phyloP scores from a whole-genome alignment of 2,329 filamentous ascomycete genomes.

The Didymella sp. region DNA sequence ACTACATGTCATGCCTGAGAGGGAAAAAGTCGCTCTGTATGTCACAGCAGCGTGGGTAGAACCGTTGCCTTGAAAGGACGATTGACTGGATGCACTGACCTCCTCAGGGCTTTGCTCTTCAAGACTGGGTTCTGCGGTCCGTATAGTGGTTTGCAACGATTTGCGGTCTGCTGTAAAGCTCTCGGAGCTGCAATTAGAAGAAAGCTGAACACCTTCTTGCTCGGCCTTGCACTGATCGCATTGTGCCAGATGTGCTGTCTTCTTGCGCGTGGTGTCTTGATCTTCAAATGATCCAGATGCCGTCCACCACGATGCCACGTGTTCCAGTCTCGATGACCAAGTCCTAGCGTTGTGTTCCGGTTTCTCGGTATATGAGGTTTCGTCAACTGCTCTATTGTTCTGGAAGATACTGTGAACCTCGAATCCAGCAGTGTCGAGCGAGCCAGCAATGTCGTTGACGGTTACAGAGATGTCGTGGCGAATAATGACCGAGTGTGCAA shows the following conservation, averaged over 20 bases:
- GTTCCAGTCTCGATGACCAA: constrained; percentile 47
- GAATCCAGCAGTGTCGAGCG: constrained; percentile 65
- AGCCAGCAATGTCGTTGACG: constrained; percentile 50
- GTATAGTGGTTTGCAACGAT: constrained; percentile 19
- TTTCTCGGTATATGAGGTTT: constrained; percentile 26
- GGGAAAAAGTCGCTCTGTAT: constrained; percentile 55
- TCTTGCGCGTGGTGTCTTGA: constrained; percentile 39
- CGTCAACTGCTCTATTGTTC: constrained; percentile 27
- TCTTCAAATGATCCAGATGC: constrained; percentile 17
- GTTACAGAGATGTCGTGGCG: constrained; percentile 58
- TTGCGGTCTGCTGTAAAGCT: constrained; percentile 22
- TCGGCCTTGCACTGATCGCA: constrained; percentile 47
- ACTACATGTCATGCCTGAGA: constrained; percentile 67
- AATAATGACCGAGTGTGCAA: constrained; percentile 72
- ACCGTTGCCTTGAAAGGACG: constrained; percentile 32
- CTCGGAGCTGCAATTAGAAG: constrained; percentile 13
- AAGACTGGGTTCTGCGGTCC: constrained; percentile 21
- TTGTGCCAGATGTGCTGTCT: constrained; percentile 41
- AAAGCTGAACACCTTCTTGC: constrained; percentile 33
- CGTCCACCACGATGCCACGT: constrained; percentile 41
- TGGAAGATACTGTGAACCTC: constrained; percentile 61
- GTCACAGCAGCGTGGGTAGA: neutral
- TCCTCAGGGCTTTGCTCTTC: constrained; percentile 22
- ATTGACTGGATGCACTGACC: constrained; percentile 13
- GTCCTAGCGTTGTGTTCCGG: constrained; percentile 27